A percentile compares a stretch with the other conserved stretches of the same genome.
phyloP scores from a whole-genome alignment of 495 filamentous ascomycete species.

The Podospora pseudopauciseta region DNA sequence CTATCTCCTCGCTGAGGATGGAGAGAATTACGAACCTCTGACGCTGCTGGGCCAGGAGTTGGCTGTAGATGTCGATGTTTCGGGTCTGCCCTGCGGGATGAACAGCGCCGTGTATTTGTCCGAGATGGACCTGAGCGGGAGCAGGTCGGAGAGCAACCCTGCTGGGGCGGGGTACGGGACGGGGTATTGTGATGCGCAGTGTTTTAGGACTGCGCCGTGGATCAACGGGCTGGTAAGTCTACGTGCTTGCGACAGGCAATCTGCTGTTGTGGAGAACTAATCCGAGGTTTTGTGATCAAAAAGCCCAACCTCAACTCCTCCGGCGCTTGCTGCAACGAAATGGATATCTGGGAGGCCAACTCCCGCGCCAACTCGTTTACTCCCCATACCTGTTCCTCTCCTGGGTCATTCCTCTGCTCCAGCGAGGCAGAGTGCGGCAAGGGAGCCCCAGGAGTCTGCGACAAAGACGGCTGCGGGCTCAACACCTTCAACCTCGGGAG shows the following conservation, averaged over 20 bases:
- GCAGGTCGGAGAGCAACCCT: conserved; percentile 52
- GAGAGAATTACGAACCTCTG: conserved; percentile 57
- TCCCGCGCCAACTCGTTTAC: conserved; percentile 51
- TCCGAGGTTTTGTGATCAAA: background rate
- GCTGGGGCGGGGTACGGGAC: conserved; percentile 63
- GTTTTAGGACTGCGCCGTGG: conserved; percentile 48
- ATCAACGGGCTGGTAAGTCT: conserved; percentile 50
- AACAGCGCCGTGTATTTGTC: conserved; percentile 67
- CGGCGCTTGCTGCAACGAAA: conserved; percentile 58
- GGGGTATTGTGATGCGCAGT: conserved; percentile 70
- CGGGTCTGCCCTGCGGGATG: conserved; percentile 59
- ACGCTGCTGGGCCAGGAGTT: conserved; percentile 58
- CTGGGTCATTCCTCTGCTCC: conserved; percentile 46
- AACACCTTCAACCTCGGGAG: conserved; percentile 57
- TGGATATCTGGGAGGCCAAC: conserved; percentile 67
- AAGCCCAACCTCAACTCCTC: conserved; percentile 46
- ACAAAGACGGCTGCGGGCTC: conserved; percentile 62
- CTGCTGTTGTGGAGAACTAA: background rate
- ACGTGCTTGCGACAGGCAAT: background rate
- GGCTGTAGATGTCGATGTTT: conserved; percentile 61
- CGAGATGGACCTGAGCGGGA: conserved; percentile 58
- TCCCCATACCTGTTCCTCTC: conserved; percentile 53
- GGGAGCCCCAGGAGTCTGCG: conserved; percentile 52
- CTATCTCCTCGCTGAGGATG: conserved; percentile 55
- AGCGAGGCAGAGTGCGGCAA: conserved; percentile 44